These are phyloP conservation scores for Inga leiocalycina DNA, from an alignment of 306 rosid genomes.

Conservation along the genomic window DNA sequence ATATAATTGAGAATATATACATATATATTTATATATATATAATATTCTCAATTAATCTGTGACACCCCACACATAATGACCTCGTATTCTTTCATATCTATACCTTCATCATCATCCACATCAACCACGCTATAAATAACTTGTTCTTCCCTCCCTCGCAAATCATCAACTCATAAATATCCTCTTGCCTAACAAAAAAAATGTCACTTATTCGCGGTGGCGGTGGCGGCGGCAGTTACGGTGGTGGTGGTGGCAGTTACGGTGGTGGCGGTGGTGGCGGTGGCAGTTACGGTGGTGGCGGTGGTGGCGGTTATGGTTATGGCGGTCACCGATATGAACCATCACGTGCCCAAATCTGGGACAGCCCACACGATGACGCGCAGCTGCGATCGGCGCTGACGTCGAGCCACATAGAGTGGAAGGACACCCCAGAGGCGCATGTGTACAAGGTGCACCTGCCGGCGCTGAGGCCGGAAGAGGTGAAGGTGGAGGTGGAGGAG, in stretches of 20 bases:
- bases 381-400: background rate
- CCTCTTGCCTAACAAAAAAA: background rate
- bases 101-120: background rate
- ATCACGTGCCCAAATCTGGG: slow-evolving; percentile 9
- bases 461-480: slow-evolving; percentile 42
- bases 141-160: background rate
- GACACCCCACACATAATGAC: background rate
- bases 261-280: too few species aligned
- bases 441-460: too few species aligned
- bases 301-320: too few species aligned
- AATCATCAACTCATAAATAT: background rate
- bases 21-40: background rate
- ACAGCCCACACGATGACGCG: slow-evolving; percentile 1
- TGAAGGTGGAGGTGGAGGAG: too few species aligned
- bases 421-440: slow-evolving; percentile 49
- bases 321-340: slow-evolving; percentile 18
- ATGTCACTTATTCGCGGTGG: background rate
- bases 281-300: too few species aligned
- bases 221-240: too few species aligned
- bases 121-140: background rate
- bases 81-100: background rate
- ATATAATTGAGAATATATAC: too few species aligned
- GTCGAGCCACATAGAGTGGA: slow-evolving; percentile 33
- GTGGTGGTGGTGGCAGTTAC: too few species aligned
- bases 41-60: background rate